Evolutionary conservation across 257 asterid species (phyloP), one percentile per base, ranked within the genome.

Genomic region (Nicotiana tomentosiformis): DNA sequence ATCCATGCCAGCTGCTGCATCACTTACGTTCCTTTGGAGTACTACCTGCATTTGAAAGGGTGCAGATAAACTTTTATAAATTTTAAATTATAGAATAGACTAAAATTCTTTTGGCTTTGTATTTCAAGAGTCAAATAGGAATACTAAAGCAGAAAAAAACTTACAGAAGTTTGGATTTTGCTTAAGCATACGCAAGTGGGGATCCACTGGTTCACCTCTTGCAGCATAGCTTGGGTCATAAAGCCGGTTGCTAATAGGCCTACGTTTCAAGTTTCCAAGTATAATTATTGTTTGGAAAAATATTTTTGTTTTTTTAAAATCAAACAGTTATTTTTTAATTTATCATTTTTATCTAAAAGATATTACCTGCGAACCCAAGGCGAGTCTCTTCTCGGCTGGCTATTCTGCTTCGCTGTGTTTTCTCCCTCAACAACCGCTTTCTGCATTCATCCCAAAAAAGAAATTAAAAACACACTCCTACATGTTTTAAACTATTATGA

Each of bases 161-260:
- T 66, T 66, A 66, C 83, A n/a, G 3, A 81, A 81, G 6, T 2
- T 14, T 32, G 78, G 26, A 39, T 39, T 46, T 6, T 35, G 17
- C 56, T 17, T 18, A 30, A 81, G 53, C 78, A 10, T 33, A 5
- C 78, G 57, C 78, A 66, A 66, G 33, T n/a, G 12, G 18, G 83
- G 83, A 66, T 81, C 83, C 57, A 66, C 55, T 29, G 78, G 83
- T n/a, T 43, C 9, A 30, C 78, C 77, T 43, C 23, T 10, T 5
- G 12, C 10, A 0, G 78, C 35, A 66, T 29, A 30, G 11, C 10
- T 57, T 15, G 55, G 55, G 49, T 81, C 37, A 55, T 66, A 81
- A 12, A 81, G 17, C 2, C 55, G 3, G 0, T 43, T 43, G 49
- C 3, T 43, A 43, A 43, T 43, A 16, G 51, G 51, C 26, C 76